Conservation (phyloP, 805 yeast species). For the Tetrapisispora arboricola region DNA sequence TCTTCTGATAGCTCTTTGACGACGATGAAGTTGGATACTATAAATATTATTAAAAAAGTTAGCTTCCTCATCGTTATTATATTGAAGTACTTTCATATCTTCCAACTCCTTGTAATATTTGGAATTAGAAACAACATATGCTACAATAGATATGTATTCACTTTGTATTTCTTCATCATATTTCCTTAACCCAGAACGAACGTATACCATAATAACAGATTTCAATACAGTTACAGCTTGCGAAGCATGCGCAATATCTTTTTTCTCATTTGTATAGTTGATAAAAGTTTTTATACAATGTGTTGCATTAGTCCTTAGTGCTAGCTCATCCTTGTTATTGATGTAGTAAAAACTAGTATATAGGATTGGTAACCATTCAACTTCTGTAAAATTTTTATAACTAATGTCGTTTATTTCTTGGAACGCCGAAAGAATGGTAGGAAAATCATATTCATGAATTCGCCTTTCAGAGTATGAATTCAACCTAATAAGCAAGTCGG, state of each 20-base stretch:
- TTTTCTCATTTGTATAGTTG: constrained; percentile 39
- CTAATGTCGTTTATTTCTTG: constrained; percentile 48
- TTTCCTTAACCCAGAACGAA: constrained; percentile 58
- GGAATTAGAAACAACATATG: constrained; percentile 46
- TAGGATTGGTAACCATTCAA: constrained; percentile 74
- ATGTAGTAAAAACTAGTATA: constrained; percentile 60
- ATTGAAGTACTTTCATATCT: constrained; percentile 56
- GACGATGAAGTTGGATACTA: constrained; percentile 78
- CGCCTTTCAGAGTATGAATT: constrained; percentile 58
- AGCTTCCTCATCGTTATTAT: constrained; percentile 68
- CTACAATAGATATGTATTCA: constrained; percentile 61
- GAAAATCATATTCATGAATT: constrained; percentile 71
- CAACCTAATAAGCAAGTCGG: constrained; percentile 47
- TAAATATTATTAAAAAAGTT: constrained; percentile 66
- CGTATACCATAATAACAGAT: constrained; percentile 48
- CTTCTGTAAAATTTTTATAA: constrained; percentile 34
- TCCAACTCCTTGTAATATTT: constrained; percentile 40
- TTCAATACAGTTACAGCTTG: constrained; percentile 34
- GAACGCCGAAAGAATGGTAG: constrained; percentile 58
- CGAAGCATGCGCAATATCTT: constrained; percentile 20
- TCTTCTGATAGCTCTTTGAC: constrained; percentile 72
- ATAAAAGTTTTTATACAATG: constrained; percentile 52
- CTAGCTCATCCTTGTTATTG: constrained; percentile 67
- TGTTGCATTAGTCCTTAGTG: constrained; percentile 69
- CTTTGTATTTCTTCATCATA: constrained; percentile 50